Percentiles rank a stretch among this genome's conserved stretches.
These are phyloP conservation scores for Arthrobotrys sinensis DNA, from an alignment of 2,329 filamentous ascomycete genomes.

Conservation along the genomic window DNA sequence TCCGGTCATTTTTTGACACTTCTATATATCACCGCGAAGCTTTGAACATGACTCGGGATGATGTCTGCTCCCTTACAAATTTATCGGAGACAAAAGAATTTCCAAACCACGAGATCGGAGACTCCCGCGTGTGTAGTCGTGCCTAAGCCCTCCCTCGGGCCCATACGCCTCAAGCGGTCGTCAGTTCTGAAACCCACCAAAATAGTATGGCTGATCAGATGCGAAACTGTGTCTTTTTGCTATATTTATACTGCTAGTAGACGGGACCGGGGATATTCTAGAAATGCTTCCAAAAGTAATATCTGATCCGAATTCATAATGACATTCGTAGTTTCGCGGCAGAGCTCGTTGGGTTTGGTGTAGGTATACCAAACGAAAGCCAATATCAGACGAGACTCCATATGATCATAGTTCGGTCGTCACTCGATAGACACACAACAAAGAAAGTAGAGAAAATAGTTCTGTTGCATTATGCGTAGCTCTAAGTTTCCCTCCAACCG, in stretches of 20 bases:
- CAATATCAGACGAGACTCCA: constrained; percentile 28
- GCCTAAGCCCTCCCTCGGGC: constrained; percentile 15
- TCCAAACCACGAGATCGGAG: constrained; percentile 11
- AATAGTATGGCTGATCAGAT: constrained; percentile 6
- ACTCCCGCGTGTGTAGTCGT: not conserved
- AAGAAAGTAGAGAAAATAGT: constrained; percentile 9
- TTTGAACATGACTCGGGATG: constrained; percentile 1
- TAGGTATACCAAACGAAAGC: constrained; percentile 9
- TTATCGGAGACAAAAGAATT: not conserved
- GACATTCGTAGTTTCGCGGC: not conserved
- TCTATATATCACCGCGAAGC: not conserved
- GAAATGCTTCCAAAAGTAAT: constrained; percentile 10
- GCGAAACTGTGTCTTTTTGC: constrained; percentile 23
- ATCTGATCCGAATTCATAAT: not conserved
- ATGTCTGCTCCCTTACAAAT: not conserved
- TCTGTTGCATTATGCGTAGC: constrained; percentile 28
- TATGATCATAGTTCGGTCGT: constrained; percentile 23
- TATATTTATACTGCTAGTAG: constrained; percentile 7
- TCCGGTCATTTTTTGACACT: not conserved
- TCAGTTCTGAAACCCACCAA: not conserved
- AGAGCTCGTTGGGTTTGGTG: constrained; percentile 29
- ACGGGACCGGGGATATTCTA: constrained; percentile 39
- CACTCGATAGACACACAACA: constrained; percentile 35
- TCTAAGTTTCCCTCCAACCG: constrained; percentile 15
- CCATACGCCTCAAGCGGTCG: constrained; percentile 7